Base-by-base conservation (phyloP, 140 eudicot genomes). In the Oenanthe javanica region DNA sequence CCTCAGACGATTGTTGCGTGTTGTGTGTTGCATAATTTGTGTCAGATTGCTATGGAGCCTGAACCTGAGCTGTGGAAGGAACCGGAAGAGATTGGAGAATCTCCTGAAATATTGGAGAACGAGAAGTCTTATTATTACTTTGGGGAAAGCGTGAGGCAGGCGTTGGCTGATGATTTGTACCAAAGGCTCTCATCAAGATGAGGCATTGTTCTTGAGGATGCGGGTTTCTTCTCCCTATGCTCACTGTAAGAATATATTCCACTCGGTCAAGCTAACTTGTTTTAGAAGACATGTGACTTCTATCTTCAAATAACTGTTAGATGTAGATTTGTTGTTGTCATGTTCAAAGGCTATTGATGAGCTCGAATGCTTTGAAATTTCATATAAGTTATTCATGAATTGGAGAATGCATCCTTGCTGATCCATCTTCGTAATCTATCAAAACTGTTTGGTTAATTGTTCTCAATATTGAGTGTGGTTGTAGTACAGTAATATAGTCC, bases 21-120 rank as follows among this genome's bases (percentile, higher is more conserved):
- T 77, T 95, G 99, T 80, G 99, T 92, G 79, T 85, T 95, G 89
- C 99, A 95, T 87, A 95, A 95, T 72, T 80, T 95, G 87, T 95
- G 97, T 86, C 99, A 95, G 91, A 86, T 95, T 82, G 99, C 99
- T 0, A 87, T 92, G 79, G 99, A 95, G 88, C 99, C 99, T 21
- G 99, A 95, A 79, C 99, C 99, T 40, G 96, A 90, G 89, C 73
- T 88, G 75, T 92, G 92, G 93, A 90, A 86, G 92, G 99, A 92
- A 82, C 99, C 97, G 0, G 96, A 89, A 81, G 99, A 92, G 87
- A 89, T 72, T 73, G 99, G 97, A 0, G 79, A 80, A 12, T 81
- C 85, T 19, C 96, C 99, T 0, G 83, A 97, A 85, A 86, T 92
- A 70, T 80, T 95, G 87, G 99, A 95, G 84, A 87, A 81, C 43